Evolutionary conservation across 2,329 filamentous ascomycete genomes (phyloP).

Genomic region (Knoxdaviesia proteae): DNA sequence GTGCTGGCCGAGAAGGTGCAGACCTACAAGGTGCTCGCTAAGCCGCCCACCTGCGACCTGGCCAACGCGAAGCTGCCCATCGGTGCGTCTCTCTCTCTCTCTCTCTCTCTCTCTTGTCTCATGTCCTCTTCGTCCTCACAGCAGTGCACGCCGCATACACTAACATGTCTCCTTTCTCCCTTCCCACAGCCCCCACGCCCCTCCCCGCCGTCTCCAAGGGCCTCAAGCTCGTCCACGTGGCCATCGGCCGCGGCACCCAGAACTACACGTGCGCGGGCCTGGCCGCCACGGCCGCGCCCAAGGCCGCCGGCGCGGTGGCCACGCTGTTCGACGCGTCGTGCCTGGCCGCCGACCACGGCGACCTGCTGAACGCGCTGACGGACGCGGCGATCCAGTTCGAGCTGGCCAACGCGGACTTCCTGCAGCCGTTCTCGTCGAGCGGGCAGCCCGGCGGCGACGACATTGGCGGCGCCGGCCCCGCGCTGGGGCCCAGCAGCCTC

Average conservation of each 20-base stretch:
- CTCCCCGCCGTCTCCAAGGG: slow-evolving; percentile 41
- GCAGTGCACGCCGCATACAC: neutral
- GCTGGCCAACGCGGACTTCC: slow-evolving; percentile 18
- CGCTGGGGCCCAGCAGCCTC: slow-evolving; percentile 36
- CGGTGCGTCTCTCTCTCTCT: slow-evolving; percentile 15
- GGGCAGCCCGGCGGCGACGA: slow-evolving; percentile 1
- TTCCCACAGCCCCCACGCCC: slow-evolving; percentile 25
- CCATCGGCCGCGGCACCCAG: slow-evolving; percentile 71
- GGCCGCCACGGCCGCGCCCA: slow-evolving; percentile 39
- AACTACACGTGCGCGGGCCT: slow-evolving; percentile 70
- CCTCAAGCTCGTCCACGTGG: slow-evolving; percentile 52
- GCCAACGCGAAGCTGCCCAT: slow-evolving; percentile 28
- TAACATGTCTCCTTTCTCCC: neutral
- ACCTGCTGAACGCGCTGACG: slow-evolving; percentile 43
- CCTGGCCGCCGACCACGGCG: slow-evolving; percentile 47
- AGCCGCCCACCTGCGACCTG: slow-evolving; percentile 30
- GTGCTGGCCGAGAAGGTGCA: slow-evolving; percentile 33
- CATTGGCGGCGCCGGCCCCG: slow-evolving; percentile 4
- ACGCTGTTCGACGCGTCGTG: slow-evolving; percentile 79
- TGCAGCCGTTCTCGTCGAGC: neutral
- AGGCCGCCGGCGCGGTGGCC: slow-evolving; percentile 52
- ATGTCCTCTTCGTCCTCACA: neutral
- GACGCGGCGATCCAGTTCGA: slow-evolving; percentile 47
- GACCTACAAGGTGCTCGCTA: slow-evolving; percentile 18
- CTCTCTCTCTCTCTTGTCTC: slow-evolving; percentile 3